Percentiles rank a stretch among this genome's conserved stretches.
Conservation (phyloP, 768 basidiomycete genomes). For the Tulasnella sp. region DNA sequence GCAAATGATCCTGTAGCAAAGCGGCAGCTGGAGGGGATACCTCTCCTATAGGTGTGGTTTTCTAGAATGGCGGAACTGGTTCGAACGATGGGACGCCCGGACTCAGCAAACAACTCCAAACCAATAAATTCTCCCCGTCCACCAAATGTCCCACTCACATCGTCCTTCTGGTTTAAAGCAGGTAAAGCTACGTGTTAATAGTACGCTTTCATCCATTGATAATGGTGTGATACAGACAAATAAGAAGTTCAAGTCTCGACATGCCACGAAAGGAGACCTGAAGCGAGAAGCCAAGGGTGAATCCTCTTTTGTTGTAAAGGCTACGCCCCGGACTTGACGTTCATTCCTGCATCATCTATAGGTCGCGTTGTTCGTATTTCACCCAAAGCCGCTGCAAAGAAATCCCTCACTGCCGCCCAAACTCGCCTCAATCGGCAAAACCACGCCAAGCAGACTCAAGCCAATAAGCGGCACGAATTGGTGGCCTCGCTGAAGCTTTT, state of each 20-base stretch:
- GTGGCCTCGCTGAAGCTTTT: constrained; percentile 70
- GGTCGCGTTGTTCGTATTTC: constrained; percentile 1
- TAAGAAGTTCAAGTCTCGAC: constrained; percentile 15
- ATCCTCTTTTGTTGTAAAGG: too few species aligned
- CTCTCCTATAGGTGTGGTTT: not conserved
- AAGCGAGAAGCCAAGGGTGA: constrained; percentile 7
- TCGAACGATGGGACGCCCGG: not conserved
- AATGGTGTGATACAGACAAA: not conserved
- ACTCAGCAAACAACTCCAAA: not conserved
- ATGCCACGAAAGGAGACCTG: constrained; percentile 2
- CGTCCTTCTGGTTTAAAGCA: constrained; percentile 5
- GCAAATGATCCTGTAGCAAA: not conserved
- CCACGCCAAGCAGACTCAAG: constrained; percentile 75
- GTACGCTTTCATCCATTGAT: not conserved
- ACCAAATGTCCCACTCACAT: constrained; percentile 15
- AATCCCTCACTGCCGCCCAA: constrained; percentile 45
- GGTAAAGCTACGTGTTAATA: not conserved
- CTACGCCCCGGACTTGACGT: not conserved
- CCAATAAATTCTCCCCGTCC: constrained; percentile 2
- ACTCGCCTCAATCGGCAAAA: constrained; percentile 71
- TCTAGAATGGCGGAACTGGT: not conserved
- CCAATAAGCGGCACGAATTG: constrained; percentile 58
- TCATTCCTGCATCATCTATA: not conserved
- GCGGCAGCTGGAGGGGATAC: not conserved
- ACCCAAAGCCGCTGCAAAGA: constrained; percentile 1